Evolutionary conservation across 2,329 filamentous ascomycete genomes (phyloP).

Genomic region (Magnaporthiopsis incrustans): DNA sequence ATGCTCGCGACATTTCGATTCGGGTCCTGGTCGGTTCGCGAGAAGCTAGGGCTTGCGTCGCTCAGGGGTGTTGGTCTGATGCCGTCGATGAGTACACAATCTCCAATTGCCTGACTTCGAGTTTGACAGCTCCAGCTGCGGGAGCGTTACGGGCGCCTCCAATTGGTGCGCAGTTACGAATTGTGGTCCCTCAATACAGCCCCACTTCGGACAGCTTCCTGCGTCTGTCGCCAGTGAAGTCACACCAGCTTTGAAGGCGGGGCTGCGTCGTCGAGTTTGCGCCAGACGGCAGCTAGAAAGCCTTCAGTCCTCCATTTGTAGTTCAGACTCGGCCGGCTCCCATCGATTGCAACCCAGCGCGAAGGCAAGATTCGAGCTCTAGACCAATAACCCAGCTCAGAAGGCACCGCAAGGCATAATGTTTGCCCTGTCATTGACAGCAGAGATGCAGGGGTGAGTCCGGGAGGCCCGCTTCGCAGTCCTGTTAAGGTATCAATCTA

Average conservation of each 20-base stretch:
- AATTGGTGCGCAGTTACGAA: neutral
- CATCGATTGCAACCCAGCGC: neutral
- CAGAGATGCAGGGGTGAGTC: constrained; percentile 61
- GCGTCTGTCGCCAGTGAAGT: neutral
- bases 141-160: neutral
- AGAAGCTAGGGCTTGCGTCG: constrained; percentile 1
- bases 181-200: neutral
- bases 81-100: neutral
- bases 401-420: constrained; percentile 32
- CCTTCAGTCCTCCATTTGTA: neutral
- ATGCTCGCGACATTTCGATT: constrained; percentile 40
- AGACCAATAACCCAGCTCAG: neutral
- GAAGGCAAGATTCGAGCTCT: neutral
- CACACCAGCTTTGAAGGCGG: neutral
- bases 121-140: neutral
- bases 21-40: neutral
- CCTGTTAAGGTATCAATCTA: neutral
- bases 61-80: constrained; percentile 6
- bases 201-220: neutral
- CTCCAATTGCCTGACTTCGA: neutral
- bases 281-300: neutral
- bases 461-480: neutral
- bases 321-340: too few relatives aligned
- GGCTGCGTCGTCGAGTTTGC: neutral
- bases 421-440: constrained; percentile 59